Evolutionary conservation across 495 filamentous ascomycete genomes (phyloP), one percentile per base, ranked within the genome.

Genomic region (Staphylotrichum longicolle): DNA sequence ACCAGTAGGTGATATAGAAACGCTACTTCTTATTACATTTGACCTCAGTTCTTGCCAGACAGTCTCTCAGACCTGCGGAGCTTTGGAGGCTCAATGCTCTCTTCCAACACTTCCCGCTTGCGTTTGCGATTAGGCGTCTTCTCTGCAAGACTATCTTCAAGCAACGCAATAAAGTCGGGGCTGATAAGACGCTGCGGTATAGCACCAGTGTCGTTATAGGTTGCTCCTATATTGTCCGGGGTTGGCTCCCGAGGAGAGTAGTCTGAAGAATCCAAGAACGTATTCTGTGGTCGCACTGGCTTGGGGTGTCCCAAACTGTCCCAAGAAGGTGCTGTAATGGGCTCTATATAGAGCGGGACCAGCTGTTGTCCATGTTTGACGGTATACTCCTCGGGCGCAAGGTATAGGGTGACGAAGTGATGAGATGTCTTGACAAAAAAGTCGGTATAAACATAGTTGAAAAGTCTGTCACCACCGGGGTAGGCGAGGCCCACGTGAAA

Each of bases 311-410:
- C 45, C 20, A 47, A 30, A n/a, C 20, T 20, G 9, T 47, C 45
- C 45, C 45, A 47, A 30, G 45, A 47, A 20, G 45, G 14, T 10
- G 14, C n/a, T n/a, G 15, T n/a, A 27, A 47, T 10, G 10, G 37
- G 37, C 37, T 39, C 37, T 10, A 39, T 10, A 10, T 39, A 39
- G 37, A 39, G 37, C 37, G 37, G 37, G 45, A 20, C n/a, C 6
- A 20, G 45, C 20, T 47, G n/a, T 6, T 47, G 45, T 27, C 45
- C n/a, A 27, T 47, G 45, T 27, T 47, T 47, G 45, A 47, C 45
- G 20, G n/a, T 47, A 47, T 47, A 47, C n/a, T 47, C 45, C 45
- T 47, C 45, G 20, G n/a, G 45, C 20, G 45, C 45, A 47, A 47
- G 45, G 45, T 30, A 47, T 27, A 47, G 45, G 5, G 45, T 47